Percentiles rank a stretch among this genome's conserved stretches.
These are phyloP conservation scores for Hypoxylon sp. DNA, from an alignment of 2,329 filamentous ascomycete genomes.

Conservation along the genomic window DNA sequence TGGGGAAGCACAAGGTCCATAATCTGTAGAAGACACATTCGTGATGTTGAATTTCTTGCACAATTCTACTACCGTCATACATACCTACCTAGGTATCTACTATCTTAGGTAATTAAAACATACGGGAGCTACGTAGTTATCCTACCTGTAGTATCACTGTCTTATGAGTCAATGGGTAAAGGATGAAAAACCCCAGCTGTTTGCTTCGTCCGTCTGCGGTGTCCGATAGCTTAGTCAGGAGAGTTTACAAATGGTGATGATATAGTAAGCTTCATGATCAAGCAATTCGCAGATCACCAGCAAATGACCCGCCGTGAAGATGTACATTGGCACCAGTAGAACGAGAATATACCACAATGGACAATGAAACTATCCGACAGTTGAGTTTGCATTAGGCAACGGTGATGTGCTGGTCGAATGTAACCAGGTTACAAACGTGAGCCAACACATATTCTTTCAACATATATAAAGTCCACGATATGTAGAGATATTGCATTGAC, in stretches of 20 bases:
- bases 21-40: neutral
- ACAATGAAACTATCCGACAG: neutral
- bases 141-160: neutral
- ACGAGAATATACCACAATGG: neutral
- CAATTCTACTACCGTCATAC: neutral
- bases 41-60: neutral
- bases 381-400: neutral
- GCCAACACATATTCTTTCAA: neutral
- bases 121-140: neutral
- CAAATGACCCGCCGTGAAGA: neutral
- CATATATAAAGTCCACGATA: neutral
- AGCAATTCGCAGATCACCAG: neutral
- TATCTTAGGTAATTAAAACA: neutral
- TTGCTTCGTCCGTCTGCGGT: slow-evolving; percentile 10
- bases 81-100: too few species aligned
- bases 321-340: neutral
- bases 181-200: neutral
- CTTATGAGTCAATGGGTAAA: neutral
- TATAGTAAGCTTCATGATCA: neutral
- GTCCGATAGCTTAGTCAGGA: neutral
- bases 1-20: neutral
- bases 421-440: neutral
- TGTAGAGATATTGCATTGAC: neutral
- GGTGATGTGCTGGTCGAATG: neutral
- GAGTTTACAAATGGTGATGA: neutral